phyloP scores from a whole-genome alignment of 345 rosid species.

The Garcia nutans region DNA sequence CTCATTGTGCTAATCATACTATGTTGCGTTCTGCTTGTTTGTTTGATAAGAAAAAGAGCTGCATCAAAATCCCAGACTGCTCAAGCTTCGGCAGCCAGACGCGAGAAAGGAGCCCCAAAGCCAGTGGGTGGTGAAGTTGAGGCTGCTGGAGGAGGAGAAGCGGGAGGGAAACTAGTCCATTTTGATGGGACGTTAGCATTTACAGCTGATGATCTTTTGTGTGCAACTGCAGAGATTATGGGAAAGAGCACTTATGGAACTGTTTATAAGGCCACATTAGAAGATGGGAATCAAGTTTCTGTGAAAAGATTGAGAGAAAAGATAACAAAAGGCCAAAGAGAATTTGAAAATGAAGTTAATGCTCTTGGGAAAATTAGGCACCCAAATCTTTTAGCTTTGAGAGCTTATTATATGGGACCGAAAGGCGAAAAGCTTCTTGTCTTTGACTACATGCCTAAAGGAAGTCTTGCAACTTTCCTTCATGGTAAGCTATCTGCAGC shows the following conservation, averaged over 20 bases:
- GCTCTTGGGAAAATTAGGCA: constrained; percentile 75
- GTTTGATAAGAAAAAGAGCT: constrained; percentile 26
- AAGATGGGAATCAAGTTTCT: constrained; percentile 31
- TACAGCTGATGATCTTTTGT: constrained; percentile 29
- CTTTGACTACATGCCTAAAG: constrained; percentile 84
- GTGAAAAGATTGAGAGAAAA: constrained; percentile 71
- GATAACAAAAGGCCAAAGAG: constrained; percentile 74
- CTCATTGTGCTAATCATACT: constrained; percentile 17
- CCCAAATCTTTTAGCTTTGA: constrained; percentile 66
- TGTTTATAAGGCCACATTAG: constrained; percentile 28
- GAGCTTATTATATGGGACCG: constrained; percentile 93
- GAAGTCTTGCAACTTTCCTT: constrained; percentile 85
- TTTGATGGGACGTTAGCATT: constrained; percentile 27
- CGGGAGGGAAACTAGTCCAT: constrained; percentile 29
- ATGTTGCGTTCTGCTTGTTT: constrained; percentile 21
- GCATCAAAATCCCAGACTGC: constrained; percentile 8
- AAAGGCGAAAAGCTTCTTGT: constrained; percentile 97
- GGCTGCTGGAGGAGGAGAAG: constrained; percentile 17
- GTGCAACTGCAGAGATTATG: constrained; percentile 30
- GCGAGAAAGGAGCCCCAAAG: constrained; percentile 1
- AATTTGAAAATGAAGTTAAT: constrained; percentile 77
- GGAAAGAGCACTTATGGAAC: constrained; percentile 32
- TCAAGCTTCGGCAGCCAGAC: constrained; percentile 11
- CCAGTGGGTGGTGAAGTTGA: constrained; percentile 13
- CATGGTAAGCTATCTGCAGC: constrained; percentile 51